Conservation (phyloP, 73 alveolate genomes). For the Diophrys appendiculata region DNA sequence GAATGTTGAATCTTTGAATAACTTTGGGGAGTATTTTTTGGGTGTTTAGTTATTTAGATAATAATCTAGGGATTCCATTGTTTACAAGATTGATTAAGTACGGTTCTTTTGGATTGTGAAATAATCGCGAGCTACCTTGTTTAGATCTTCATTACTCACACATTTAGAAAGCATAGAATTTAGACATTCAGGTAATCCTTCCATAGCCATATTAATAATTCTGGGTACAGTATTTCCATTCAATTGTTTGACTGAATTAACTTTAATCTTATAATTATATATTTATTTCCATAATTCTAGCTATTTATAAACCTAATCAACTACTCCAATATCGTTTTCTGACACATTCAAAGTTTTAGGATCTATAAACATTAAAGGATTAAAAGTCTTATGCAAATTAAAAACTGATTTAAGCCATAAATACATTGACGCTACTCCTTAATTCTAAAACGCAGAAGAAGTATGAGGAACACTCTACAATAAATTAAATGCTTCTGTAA, state of each 20-base stretch:
- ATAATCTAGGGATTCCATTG: background rate
- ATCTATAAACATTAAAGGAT: conserved; percentile 70
- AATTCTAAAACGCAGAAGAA: too few relatives aligned
- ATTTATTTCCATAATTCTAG: conserved; percentile 68
- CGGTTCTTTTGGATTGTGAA: too few relatives aligned
- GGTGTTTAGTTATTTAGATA: background rate
- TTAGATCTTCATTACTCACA: too few relatives aligned
- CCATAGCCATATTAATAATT: background rate
- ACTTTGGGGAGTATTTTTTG: background rate
- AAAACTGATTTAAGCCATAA: conserved; percentile 72
- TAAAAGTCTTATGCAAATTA: conserved; percentile 61
- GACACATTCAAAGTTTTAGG: conserved; percentile 55
- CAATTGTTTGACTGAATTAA: conserved; percentile 12
- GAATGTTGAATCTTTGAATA: background rate
- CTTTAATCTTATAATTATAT: conserved; percentile 27
- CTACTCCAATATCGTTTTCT: conserved; percentile 62
- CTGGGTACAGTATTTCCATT: background rate
- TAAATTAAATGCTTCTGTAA: too few relatives aligned
- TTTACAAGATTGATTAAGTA: background rate
- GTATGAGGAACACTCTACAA: too few relatives aligned
- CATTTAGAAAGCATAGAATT: too few relatives aligned
- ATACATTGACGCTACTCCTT: background rate
- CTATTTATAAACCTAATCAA: conserved; percentile 64
- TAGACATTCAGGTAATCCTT: too few relatives aligned
- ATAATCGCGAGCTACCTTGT: too few relatives aligned